Percentiles rank a stretch among this genome's conserved stretches.
Evolutionary conservation across 2,329 filamentous ascomycete genomes (phyloP).

Genomic region (Mollisiaceae sp.): DNA sequence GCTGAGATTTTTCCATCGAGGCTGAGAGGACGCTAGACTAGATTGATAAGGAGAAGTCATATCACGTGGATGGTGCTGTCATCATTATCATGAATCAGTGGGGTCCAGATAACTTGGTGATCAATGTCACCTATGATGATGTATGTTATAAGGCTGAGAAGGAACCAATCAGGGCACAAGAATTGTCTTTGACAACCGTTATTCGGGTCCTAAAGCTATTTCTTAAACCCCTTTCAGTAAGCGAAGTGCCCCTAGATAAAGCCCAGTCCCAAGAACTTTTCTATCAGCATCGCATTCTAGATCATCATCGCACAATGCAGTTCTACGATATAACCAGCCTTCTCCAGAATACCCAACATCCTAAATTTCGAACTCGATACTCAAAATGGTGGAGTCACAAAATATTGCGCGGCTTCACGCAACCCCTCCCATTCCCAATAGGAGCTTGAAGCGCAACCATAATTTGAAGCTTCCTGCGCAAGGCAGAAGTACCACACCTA

Average conservation of each 20-base stretch:
- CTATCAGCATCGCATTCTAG: neutral
- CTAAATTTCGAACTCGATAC: neutral
- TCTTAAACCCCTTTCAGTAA: neutral
- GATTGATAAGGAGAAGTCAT: neutral
- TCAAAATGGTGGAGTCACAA: neutral
- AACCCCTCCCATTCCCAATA: neutral
- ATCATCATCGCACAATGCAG: neutral
- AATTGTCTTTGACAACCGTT: neutral
- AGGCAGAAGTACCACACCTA: neutral
- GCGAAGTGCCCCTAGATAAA: neutral
- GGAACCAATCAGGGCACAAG: neutral
- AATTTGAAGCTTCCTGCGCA: neutral
- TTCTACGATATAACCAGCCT: neutral
- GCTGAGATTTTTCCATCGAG: slow-evolving; percentile 11
- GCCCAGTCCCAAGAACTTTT: neutral
- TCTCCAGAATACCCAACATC: neutral
- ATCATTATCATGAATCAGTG: neutral
- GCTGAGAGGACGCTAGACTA: neutral
- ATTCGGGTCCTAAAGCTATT: neutral
- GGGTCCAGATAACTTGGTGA: neutral
- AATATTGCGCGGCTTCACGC: neutral
- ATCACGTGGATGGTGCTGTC: neutral
- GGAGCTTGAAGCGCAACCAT: neutral
- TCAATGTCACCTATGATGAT: neutral
- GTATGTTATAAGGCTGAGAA: neutral